phyloP scores from a whole-genome alignment of 2,329 filamentous ascomycete genomes.

The Trematosphaeria pertusa region DNA sequence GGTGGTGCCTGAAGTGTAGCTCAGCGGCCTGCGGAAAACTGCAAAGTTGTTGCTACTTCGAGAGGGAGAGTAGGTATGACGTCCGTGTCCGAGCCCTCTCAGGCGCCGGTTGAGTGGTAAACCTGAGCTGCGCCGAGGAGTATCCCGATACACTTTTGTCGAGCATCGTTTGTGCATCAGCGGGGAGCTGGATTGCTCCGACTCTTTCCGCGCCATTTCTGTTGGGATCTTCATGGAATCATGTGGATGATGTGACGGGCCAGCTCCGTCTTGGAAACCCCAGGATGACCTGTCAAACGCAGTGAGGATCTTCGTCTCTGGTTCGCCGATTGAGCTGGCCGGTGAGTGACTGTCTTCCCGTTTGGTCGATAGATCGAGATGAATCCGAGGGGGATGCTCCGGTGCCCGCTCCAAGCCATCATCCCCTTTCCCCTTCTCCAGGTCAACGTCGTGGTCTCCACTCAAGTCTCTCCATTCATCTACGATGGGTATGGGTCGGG shows the following conservation, averaged over 20 bases:
- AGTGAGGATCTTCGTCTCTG: conserved; percentile 47
- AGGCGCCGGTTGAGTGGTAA: conserved; percentile 41
- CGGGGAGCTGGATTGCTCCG: conserved; percentile 38
- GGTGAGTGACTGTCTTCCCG: conserved; percentile 42
- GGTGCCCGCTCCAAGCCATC: conserved; percentile 25
- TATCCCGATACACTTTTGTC: conserved; percentile 33
- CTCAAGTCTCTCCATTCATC: conserved; percentile 32
- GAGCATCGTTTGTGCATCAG: conserved; percentile 35
- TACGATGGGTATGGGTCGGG: conserved; percentile 48
- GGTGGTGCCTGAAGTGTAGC: conserved; percentile 47
- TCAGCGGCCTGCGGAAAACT: conserved; percentile 37
- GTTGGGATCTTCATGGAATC: conserved; percentile 54
- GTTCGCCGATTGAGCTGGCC: conserved; percentile 49
- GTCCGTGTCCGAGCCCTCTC: conserved; percentile 39
- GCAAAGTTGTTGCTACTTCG: conserved; percentile 34
- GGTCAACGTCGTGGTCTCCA: conserved; percentile 37
- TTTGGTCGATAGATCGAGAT: conserved; percentile 39
- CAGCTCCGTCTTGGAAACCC: conserved; percentile 40
- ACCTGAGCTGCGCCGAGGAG: conserved; percentile 31
- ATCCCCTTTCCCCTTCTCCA: conserved; percentile 48
- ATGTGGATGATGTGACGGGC: conserved; percentile 48
- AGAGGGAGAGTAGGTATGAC: conserved; percentile 37
- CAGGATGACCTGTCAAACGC: conserved; percentile 49
- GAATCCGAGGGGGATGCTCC: conserved; percentile 50
- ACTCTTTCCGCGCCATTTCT: conserved; percentile 46